Evolutionary conservation across 140 eudicot species (phyloP), one percentile per base, ranked within the genome.

Genomic region (Anethum foeniculum): DNA sequence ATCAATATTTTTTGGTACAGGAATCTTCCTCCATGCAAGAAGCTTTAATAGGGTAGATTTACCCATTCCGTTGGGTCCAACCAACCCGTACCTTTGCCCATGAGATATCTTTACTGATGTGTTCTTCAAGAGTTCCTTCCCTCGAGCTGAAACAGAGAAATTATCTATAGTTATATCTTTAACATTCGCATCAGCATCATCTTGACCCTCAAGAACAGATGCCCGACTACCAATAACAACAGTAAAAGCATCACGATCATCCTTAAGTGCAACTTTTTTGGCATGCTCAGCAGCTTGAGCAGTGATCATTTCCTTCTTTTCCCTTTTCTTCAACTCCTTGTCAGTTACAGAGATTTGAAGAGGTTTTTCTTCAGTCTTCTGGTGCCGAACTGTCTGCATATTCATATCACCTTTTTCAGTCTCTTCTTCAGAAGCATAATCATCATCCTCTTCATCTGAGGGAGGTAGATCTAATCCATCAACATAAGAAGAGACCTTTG

Each of bases 31-130:
- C 97, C 97, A 92, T 19, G 96, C 97, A 73, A 92, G 89, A 80
- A 92, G 97, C 89, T 92, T 92, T 64, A 90, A 82, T 14, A 92
- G 82, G 43, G 97, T 92, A 13, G 97, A 92, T 80, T 92, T 92
- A 25, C 97, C 97, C 87, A 2, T 92, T 13, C 97, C 97, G 47
- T 92, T 92, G 21, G 97, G 97, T 30, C 97, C 97, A n/a, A 92
- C 91, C 76, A 92, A 80, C 21, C 97, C 96, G 54, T 92, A 92
- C 76, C 93, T 87, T 80, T 88, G 89, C 32, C 97, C 97, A 74
- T 92, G 93, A 79, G 97, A 90, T 54, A 92, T 92, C 82, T 90
- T 92, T 27, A 90, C 90, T 0, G 93, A 79, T 8, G 96, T 78
- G 78, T 89, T 92, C 85, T 90, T 92, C 34, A 92, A 75, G 49